phyloP scores from a whole-genome alignment of 345 rosid genomes.

The Durio zibethinus region DNA sequence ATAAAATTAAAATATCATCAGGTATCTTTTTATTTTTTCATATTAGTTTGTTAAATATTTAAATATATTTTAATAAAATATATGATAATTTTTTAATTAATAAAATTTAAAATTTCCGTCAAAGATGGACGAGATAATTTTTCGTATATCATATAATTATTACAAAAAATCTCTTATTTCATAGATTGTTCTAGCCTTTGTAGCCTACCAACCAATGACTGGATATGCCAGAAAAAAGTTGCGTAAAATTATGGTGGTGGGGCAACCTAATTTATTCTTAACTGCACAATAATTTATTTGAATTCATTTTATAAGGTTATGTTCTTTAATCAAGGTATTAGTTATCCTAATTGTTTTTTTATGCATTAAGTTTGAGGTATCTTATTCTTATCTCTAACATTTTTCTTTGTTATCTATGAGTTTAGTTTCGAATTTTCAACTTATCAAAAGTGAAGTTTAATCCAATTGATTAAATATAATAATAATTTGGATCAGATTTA shows the following conservation, averaged over 20 bases:
- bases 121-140: too few relatives aligned
- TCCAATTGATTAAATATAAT: too few relatives aligned
- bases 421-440: not conserved
- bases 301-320: not conserved
- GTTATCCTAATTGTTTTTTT: not conserved
- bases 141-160: not conserved
- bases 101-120: too few relatives aligned
- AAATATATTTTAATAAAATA: too few relatives aligned
- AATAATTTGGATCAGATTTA: too few relatives aligned
- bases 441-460: too few relatives aligned
- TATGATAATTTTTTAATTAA: too few relatives aligned
- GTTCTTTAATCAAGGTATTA: not conserved
- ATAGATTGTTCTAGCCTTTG: conserved; percentile 8
- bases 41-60: not conserved
- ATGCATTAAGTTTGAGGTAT: not conserved
- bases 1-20: not conserved
- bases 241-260: not conserved
- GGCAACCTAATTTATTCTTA: not conserved
- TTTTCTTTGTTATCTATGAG: not conserved
- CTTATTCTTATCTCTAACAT: not conserved
- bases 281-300: not conserved
- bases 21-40: not conserved
- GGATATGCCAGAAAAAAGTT: not conserved
- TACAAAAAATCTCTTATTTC: not conserved
- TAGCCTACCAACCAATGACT: not conserved